Base-by-base conservation (phyloP, 345 rosid species). In the Eucalyptus curtisii region DNA sequence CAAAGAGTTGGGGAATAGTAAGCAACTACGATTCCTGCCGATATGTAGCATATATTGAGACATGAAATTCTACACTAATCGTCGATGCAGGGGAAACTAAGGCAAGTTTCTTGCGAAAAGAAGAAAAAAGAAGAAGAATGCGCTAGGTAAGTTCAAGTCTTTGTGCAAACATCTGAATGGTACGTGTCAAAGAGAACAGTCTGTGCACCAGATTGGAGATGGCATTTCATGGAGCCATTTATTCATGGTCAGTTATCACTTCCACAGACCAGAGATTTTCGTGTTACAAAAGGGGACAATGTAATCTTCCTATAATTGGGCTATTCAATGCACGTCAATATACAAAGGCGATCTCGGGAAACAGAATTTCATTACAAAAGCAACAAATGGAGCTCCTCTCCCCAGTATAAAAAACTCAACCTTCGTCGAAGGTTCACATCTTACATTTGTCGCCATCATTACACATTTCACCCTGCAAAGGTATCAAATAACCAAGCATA, bases 381-480 rank as follows among this genome's bases (percentile, higher is more conserved):
- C 84, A 76, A 40, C 3, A 1, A 11, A 76, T 20, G 84, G 27
- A 76, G 84, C 84, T 76, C 84, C 47, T 76, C 47, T 40, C 25
- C 47, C 47, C 47, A 40, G 84, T 17, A 19, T 42, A 31, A 68
- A 2, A 87, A 87, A 22, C 14, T 87, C 4, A 44, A 49, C 59
- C 89, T 55, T 68, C 47, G 19, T 20, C 8, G 1, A 57, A 85
- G 57, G 61, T 86, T 94, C 92, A 94, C 90, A 87, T 92, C 94
- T 95, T 95, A 89, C 98, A 95, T 44, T 85, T 88, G 47, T 88
- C 90, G 88, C 66, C 94, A 64, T 92, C 93, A 37, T 92, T 90
- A 33, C 98, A 97, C 31, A 88, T 88, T 91, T 94, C 92, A 59
- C 87, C 94, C 99, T 97, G 95, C 71, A 87, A 92, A 55, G 64